A percentile compares a stretch with the other conserved stretches of the same genome.
phyloP scores from a whole-genome alignment of 306 rosid species.

The cucumber (Cucumis sativus) region Cucumber_9930_V3 NC_026658.2:10858501-10859000 shows the following conservation, averaged over 20 bases:
- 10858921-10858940: background rate
- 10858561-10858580: background rate
- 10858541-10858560: background rate
- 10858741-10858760: slow-evolving; percentile 98
- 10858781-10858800: slow-evolving; percentile 83
- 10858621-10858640: background rate
- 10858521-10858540: background rate
- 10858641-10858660: slow-evolving; percentile 1
- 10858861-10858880: background rate
- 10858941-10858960: background rate
- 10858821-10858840: slow-evolving; percentile 20
- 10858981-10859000: no score
- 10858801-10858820: slow-evolving; percentile 52
- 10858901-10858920: background rate
- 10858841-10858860: background rate
- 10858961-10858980: no score
- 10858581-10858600: background rate
- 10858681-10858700: background rate
- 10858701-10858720: slow-evolving; percentile 73
- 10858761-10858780: slow-evolving; percentile 56
- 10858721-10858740: slow-evolving; percentile 54
- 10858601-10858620: background rate
- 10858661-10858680: background rate
- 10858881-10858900: background rate
- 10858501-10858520: background rate